Percentiles rank a stretch among this genome's conserved stretches.
Evolutionary conservation across 768 basidiomycete genomes (phyloP).

Genomic region (Rhizopogon salebrosus): DNA sequence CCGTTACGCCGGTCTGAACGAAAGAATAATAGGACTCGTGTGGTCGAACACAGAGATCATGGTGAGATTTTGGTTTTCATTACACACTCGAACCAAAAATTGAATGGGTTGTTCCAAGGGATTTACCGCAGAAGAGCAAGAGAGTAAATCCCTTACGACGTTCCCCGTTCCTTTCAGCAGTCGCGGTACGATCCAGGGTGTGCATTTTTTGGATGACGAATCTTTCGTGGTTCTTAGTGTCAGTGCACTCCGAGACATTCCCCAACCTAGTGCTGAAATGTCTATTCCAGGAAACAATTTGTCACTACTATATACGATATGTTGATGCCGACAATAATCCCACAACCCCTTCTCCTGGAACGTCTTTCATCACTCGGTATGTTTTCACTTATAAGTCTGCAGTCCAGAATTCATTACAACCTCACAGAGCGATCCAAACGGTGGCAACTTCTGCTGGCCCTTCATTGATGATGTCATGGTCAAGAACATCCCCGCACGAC

Average conservation of each 20-base stretch:
- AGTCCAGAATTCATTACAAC: not conserved
- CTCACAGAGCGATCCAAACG: not conserved
- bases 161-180: conserved; percentile 15
- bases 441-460: not conserved
- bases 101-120: conserved; percentile 8
- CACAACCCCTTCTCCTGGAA: not conserved
- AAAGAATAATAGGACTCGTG: conserved; percentile 33
- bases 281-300: not conserved
- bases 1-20: conserved; percentile 17
- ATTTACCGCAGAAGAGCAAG: conserved; percentile 15
- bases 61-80: conserved; percentile 9
- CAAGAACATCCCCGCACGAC: not conserved
- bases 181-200: conserved; percentile 15
- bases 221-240: conserved; percentile 21
- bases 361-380: not conserved
- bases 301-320: not conserved
- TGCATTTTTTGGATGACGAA: conserved; percentile 18
- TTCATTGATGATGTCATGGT: not conserved
- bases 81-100: not conserved
- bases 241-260: conserved; percentile 1
- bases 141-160: not conserved
- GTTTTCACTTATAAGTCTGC: not conserved
- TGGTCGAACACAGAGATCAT: conserved; percentile 41
- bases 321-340: not conserved
- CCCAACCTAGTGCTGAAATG: not conserved